Conservation (phyloP, 1,284 basidiomycete species). For the Inonotus obliquus region DNA sequence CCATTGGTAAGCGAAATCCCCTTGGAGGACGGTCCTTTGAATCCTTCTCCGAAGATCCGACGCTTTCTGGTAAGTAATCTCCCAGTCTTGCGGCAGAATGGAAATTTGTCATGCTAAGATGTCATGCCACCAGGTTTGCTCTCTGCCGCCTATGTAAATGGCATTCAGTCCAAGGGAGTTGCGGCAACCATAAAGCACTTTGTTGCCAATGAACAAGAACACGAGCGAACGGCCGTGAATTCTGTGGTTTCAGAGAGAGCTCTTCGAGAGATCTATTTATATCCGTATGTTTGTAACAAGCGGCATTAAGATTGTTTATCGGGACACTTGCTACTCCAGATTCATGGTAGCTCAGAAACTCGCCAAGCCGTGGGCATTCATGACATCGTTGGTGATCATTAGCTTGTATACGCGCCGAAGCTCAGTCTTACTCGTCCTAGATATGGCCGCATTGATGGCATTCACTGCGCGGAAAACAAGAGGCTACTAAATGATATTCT, state of each 20-base stretch:
- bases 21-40: constrained; percentile 64
- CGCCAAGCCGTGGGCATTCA: constrained; percentile 56
- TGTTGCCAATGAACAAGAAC: constrained; percentile 62
- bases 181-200: constrained; percentile 53
- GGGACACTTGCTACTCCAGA: constrained; percentile 26
- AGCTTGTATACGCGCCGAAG: background rate
- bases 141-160: constrained; percentile 60
- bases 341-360: constrained; percentile 64
- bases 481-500: constrained; percentile 52
- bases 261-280: constrained; percentile 66
- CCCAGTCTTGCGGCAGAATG: background rate
- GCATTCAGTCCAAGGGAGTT: constrained; percentile 59
- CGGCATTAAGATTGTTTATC: background rate
- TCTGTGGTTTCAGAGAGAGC: constrained; percentile 60
- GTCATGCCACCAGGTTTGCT: constrained; percentile 40
- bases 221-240: constrained; percentile 57
- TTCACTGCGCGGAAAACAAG: constrained; percentile 59
- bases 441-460: constrained; percentile 60
- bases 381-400: constrained; percentile 47
- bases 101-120: background rate
- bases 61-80: constrained; percentile 46
- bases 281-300: constrained; percentile 42
- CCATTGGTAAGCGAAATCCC: constrained; percentile 53
- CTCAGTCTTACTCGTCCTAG: constrained; percentile 28
- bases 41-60: constrained; percentile 65